phyloP scores from a whole-genome alignment of 1,284 basidiomycete genomes.

The Moesziomyces sp. region DNA sequence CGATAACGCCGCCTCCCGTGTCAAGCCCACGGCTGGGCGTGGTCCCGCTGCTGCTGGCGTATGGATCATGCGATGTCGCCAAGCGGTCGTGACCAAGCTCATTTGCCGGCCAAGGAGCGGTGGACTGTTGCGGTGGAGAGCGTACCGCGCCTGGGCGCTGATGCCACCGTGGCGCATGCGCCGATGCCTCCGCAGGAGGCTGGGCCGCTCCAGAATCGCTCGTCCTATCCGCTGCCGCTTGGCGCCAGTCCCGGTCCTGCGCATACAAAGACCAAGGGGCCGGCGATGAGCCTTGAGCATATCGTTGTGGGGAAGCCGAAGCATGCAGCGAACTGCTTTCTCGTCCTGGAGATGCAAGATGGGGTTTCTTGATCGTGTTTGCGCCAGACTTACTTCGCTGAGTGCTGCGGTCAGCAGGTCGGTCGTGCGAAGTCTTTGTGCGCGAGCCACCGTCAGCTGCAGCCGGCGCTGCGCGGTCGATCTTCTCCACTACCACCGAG shows the following conservation, averaged over 20 bases:
- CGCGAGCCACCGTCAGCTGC: background rate
- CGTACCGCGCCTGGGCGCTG: constrained; percentile 1
- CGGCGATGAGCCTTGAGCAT: constrained; percentile 1
- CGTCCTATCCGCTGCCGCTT: constrained; percentile 1
- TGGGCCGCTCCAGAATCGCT: background rate
- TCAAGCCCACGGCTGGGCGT: constrained; percentile 42
- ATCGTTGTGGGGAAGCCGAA: constrained; percentile 2
- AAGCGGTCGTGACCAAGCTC: background rate
- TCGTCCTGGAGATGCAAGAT: background rate
- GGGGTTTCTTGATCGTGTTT: constrained; percentile 3
- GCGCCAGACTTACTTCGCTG: background rate
- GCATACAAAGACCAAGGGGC: constrained; percentile 26
- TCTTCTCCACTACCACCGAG: constrained; percentile 42
- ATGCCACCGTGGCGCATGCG: constrained; percentile 6
- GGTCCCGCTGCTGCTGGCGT: constrained; percentile 18
- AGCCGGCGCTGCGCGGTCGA: constrained; percentile 31
- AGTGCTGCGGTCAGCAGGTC: background rate
- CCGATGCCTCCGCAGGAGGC: constrained; percentile 7
- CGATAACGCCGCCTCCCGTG: constrained; percentile 6
- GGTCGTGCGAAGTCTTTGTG: background rate
- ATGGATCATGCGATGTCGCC: constrained; percentile 10
- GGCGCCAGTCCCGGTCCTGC: constrained; percentile 38
- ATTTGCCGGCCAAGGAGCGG: constrained; percentile 10
- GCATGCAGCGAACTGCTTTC: background rate
- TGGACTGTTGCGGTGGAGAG: constrained; percentile 3